A percentile compares a stretch with the other conserved stretches of the same genome.
phyloP scores from a whole-genome alignment of 129 eudicot species.

The Arctium minus region DNA sequence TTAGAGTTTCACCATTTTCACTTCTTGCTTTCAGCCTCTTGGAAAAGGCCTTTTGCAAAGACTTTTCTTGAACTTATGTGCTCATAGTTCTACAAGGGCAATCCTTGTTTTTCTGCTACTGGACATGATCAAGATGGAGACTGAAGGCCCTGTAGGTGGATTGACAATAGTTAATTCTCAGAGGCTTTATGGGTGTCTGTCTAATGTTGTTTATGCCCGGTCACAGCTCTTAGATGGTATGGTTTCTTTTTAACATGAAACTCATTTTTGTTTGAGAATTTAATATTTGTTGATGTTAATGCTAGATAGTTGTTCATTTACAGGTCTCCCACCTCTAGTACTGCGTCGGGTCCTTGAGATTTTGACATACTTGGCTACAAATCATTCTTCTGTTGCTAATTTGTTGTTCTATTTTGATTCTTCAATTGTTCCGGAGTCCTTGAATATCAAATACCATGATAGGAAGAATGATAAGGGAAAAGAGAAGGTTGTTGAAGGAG shows the following conservation, averaged over 20 bases:
- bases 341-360: conserved; percentile 85
- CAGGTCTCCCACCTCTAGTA: conserved; percentile 97
- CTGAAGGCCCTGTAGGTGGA: conserved; percentile 48
- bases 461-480: conserved; percentile 65
- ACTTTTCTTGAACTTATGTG: conserved; percentile 78
- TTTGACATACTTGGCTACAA: conserved; percentile 82
- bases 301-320: conserved; percentile 3
- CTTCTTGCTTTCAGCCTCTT: conserved; percentile 65
- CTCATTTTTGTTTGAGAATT: background rate
- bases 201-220: conserved; percentile 87
- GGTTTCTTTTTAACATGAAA: background rate
- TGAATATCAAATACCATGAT: conserved; percentile 30
- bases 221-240: conserved; percentile 83
- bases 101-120: conserved; percentile 71
- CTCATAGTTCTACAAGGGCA: conserved; percentile 79
- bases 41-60: conserved; percentile 97
- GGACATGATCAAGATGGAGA: conserved; percentile 72
- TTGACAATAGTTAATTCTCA: conserved; percentile 50
- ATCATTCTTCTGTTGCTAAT: conserved; percentile 80
- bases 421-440: conserved; percentile 53
- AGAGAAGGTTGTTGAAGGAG: conserved; percentile 56
- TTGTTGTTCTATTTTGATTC: conserved; percentile 73
- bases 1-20: conserved; percentile 6
- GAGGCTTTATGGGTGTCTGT: conserved; percentile 93
- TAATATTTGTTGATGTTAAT: conserved; percentile 8